phyloP scores from a whole-genome alignment of 495 filamentous ascomycete species.

The Aspergillus diversus region DNA sequence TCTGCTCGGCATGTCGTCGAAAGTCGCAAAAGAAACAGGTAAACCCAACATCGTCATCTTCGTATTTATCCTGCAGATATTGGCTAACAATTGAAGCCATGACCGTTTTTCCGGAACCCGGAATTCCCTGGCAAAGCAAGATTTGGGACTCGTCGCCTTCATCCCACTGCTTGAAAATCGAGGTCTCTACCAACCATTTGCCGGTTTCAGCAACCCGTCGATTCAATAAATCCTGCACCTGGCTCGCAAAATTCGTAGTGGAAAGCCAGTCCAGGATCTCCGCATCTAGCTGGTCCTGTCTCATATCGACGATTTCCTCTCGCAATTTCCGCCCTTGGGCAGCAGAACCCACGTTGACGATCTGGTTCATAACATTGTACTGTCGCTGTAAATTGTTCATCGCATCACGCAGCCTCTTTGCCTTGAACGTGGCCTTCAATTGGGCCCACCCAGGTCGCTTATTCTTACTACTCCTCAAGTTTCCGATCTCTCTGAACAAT shows the following conservation, averaged over 20 bases:
- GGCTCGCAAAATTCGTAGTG: background rate
- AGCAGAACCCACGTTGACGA: background rate
- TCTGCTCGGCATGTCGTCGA: background rate
- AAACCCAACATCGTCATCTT: background rate
- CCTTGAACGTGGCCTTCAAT: background rate
- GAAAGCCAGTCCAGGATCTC: background rate
- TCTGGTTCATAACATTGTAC: slow-evolving; percentile 3
- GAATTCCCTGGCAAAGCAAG: background rate
- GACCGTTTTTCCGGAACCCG: background rate
- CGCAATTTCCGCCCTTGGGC: background rate
- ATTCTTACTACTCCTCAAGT: background rate
- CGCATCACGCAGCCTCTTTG: background rate
- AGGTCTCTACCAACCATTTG: background rate
- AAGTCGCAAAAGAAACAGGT: background rate
- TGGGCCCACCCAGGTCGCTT: background rate
- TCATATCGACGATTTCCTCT: background rate
- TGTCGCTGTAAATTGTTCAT: background rate
- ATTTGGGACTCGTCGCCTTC: background rate
- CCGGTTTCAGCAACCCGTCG: background rate
- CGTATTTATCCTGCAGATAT: background rate
- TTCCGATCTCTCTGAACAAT: background rate
- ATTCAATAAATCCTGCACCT: background rate
- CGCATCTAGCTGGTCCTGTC: background rate
- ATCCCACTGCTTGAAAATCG: slow-evolving; percentile 1
- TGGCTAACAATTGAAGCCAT: background rate